A percentile compares a stretch with the other conserved stretches of the same genome.
phyloP scores from a whole-genome alignment of 2,329 filamentous ascomycete species.

The Exserohilum turcica region DNA sequence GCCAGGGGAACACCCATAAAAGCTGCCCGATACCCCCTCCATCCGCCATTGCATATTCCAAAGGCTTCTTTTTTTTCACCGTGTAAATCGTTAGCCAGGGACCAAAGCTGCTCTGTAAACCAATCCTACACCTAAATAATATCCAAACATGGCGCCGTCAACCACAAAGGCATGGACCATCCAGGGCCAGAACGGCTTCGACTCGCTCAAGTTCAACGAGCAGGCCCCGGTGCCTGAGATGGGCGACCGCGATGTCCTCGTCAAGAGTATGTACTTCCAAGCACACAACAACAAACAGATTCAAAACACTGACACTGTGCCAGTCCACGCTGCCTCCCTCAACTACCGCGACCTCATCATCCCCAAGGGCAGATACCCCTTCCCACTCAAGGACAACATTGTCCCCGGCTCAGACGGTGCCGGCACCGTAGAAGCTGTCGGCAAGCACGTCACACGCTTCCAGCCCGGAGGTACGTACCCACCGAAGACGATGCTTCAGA shows the following conservation, averaged over 20 bases:
- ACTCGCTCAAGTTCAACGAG: slow-evolving; percentile 63
- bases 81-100: too few species aligned
- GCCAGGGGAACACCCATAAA: slow-evolving; percentile 3
- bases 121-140: too few species aligned
- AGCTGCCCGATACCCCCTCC: background rate
- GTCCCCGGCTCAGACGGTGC: slow-evolving; percentile 59
- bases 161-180: slow-evolving; percentile 64
- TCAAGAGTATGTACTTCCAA: slow-evolving; percentile 63
- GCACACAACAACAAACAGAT: too few species aligned
- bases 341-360: slow-evolving; percentile 59
- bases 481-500: background rate
- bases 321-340: slow-evolving; percentile 55
- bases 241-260: slow-evolving; percentile 73
- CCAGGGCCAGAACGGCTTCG: slow-evolving; percentile 61
- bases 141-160: slow-evolving; percentile 45
- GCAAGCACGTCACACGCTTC: slow-evolving; percentile 61
- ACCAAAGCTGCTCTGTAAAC: too few species aligned
- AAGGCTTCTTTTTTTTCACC: background rate
- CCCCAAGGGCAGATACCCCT: slow-evolving; percentile 54
- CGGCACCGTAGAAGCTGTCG: slow-evolving; percentile 59
- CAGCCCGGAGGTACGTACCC: slow-evolving; percentile 51
- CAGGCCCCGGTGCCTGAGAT: slow-evolving; percentile 61
- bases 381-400: slow-evolving; percentile 48
- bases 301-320: slow-evolving; percentile 7
- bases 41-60: too few species aligned